These are phyloP conservation scores for Phaeomoniella chlamydospora DNA, from an alignment of 2,329 filamentous ascomycete species.

Conservation along the genomic window DNA sequence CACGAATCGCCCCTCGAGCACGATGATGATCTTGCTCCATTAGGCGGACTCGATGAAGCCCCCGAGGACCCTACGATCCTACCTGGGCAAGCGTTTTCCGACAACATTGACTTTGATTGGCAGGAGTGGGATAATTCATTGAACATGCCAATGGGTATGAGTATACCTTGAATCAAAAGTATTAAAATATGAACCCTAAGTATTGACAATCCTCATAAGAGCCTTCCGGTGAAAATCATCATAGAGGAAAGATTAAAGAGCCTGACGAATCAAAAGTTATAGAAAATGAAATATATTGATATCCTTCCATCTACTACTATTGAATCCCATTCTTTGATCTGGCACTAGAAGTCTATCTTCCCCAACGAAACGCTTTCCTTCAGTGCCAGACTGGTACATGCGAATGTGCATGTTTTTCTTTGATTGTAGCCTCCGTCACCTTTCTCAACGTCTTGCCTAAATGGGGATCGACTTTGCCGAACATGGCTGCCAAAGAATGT, in stretches of 20 bases:
- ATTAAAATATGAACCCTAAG: neutral
- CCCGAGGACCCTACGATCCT: neutral
- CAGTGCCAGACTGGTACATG: constrained; percentile 39
- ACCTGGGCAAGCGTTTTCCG: constrained; percentile 3
- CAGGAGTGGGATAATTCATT: constrained; percentile 7
- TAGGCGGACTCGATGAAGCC: neutral
- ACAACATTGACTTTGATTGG: constrained; percentile 7
- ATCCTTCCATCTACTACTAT: too few relatives aligned
- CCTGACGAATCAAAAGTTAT: too few relatives aligned
- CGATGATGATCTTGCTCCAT: neutral
- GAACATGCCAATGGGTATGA: constrained; percentile 4
- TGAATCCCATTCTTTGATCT: too few relatives aligned
- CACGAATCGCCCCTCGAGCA: neutral
- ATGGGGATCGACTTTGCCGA: constrained; percentile 3
- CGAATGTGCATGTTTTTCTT: constrained; percentile 32
- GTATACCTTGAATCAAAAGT: constrained; percentile 1
- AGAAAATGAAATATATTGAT: too few relatives aligned
- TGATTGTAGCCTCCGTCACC: constrained; percentile 5
- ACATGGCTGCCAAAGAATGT: constrained; percentile 13
- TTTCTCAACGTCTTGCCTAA: constrained; percentile 3
- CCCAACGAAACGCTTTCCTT: constrained; percentile 45
- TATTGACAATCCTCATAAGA: too few relatives aligned
- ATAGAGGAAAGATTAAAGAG: too few relatives aligned
- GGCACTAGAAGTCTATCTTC: too few relatives aligned
- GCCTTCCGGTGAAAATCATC: too few relatives aligned